These are phyloP conservation scores for Caryopteris hybrid DNA, from an alignment of 305 asterid genomes.

Conservation along the genomic window DNA sequence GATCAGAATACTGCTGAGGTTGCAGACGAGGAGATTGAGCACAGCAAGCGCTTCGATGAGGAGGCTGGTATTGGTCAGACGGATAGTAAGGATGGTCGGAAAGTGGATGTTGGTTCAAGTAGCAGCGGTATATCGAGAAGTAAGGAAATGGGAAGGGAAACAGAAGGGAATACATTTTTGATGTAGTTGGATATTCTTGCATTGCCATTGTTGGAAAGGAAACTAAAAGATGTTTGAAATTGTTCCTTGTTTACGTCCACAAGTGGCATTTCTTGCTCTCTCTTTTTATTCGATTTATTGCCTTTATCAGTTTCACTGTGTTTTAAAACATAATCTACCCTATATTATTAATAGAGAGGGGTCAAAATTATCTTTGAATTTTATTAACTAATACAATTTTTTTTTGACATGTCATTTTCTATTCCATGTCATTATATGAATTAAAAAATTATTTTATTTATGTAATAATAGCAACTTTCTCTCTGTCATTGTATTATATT, in stretches of 20 bases:
- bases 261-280: background rate
- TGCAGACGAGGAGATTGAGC: constrained; percentile 45
- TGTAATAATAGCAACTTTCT: too few species aligned
- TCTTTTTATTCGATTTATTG: too few species aligned
- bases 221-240: background rate
- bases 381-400: too few species aligned
- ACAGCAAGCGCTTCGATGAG: constrained; percentile 45
- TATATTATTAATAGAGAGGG: too few species aligned
- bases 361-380: too few species aligned
- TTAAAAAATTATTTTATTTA: too few species aligned
- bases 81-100: background rate
- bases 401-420: too few species aligned
- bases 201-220: background rate
- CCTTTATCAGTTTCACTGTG: too few species aligned
- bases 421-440: too few species aligned
- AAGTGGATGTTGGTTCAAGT: constrained; percentile 7
- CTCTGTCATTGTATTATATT: too few species aligned
- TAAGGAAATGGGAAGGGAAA: background rate
- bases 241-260: background rate
- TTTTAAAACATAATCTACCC: too few species aligned
- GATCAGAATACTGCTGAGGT: constrained; percentile 36
- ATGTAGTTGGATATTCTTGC: background rate
- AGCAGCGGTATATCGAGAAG: background rate
- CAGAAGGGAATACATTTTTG: background rate
- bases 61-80: constrained; percentile 18